Evolutionary conservation across 805 yeast species (phyloP), one percentile per base, ranked within the genome.

Genomic region (Metschnikowia colocasiae): DNA sequence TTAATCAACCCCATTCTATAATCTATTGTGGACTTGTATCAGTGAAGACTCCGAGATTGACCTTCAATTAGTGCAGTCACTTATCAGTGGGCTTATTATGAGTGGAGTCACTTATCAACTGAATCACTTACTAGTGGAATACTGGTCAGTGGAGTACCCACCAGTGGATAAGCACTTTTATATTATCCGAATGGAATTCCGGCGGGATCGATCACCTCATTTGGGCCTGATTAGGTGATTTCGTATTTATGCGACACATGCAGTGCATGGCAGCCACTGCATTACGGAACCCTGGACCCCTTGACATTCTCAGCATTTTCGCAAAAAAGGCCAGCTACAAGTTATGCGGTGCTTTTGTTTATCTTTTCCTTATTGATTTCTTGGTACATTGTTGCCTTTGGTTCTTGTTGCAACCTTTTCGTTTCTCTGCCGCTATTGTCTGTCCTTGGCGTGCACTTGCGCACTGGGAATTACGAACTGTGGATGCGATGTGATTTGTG

Each of bases 401-500:
- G n/a, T 25, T 25, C 27, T 25, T 25, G 10, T 25, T 6, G 27
- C 10, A 3, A 8, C 10, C 6, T 31, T 18, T n/a, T 16, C 6
- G n/a, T 15, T 12, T 33, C 15, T 32, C 35, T 9, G n/a, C 12
- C 16, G 13, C 35, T 10, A 27, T 27, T 32, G 34, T 7, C 7
- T 35, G 26, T 4, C 15, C 7, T 6, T 10, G 40, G 19, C 15
- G 40, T 36, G 42, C 7, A 12, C 33, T 6, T 19, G 34, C 34
- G 29, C 30, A 12, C 40, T 9, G 31, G 12, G 25, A 23, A 39
- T 27, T 39, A 26, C 42, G 34, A 39, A 39, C 34, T 39, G 42
- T 39, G 42, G 42, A 39, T 29, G 15, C 29, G 22, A n/a, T 15
- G 12, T 29, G n/a, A 15, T 23, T 22, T 46, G 49, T 46, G 49